Evolutionary conservation across 2,329 filamentous ascomycete genomes (phyloP).

Genomic region (Alternaria consortialis): DNA sequence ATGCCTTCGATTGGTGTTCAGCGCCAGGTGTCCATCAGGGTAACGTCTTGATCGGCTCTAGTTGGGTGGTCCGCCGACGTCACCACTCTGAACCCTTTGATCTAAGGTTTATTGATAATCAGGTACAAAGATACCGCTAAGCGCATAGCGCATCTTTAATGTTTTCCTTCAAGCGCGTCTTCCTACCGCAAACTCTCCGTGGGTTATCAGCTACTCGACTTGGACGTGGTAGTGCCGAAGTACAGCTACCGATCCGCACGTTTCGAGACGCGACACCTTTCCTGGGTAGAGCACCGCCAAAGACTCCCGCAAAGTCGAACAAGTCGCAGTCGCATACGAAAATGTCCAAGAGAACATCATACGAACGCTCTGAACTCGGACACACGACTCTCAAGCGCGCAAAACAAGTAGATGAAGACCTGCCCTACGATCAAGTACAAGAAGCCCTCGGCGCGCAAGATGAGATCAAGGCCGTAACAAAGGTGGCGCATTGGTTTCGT

Average conservation of each 20-base stretch:
- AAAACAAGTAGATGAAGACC: slow-evolving; percentile 58
- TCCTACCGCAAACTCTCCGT: slow-evolving; percentile 2
- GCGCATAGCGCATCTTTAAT: slow-evolving; percentile 13
- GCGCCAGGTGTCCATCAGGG: slow-evolving; percentile 30
- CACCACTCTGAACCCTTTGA: slow-evolving; percentile 30
- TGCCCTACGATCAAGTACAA: slow-evolving; percentile 56
- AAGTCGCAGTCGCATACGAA: slow-evolving; percentile 5
- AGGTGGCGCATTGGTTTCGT: slow-evolving; percentile 62
- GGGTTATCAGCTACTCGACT: background rate
- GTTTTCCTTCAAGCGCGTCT: slow-evolving; percentile 16
- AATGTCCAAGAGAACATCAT: slow-evolving; percentile 42
- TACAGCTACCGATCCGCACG: slow-evolving; percentile 6
- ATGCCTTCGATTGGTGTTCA: slow-evolving; percentile 24
- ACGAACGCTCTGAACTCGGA: slow-evolving; percentile 44
- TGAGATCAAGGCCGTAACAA: slow-evolving; percentile 50
- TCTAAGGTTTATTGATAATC: slow-evolving; percentile 4
- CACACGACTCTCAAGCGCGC: slow-evolving; percentile 61
- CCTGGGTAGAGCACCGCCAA: slow-evolving; percentile 9
- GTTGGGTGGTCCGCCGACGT: slow-evolving; percentile 30
- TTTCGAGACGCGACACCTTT: slow-evolving; percentile 23
- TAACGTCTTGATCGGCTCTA: slow-evolving; percentile 29
- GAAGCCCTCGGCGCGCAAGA: slow-evolving; percentile 52
- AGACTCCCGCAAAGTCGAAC: slow-evolving; percentile 9
- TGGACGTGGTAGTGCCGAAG: background rate
- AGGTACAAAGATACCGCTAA: slow-evolving; percentile 20